Base-by-base conservation (phyloP, 1,284 basidiomycete species). In the Ceratobasidium sp. region DNA sequence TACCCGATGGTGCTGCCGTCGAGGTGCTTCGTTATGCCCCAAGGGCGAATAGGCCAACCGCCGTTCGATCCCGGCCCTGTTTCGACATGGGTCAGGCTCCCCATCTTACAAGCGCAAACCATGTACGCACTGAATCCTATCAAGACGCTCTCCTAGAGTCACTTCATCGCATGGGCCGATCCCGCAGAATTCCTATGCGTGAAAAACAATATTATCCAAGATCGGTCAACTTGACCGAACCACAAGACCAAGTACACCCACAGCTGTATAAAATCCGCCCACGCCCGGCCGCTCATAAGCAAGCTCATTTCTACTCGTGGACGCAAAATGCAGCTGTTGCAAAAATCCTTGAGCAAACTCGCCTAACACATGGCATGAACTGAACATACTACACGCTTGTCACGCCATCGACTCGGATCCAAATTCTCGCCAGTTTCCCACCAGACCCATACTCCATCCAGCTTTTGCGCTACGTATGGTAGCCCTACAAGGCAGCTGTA, bases 201-300 rank as follows among this genome's bases (percentile, higher is more conserved):
- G 50, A 14, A n/a, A 14, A 14, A 50, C 38, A 41, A 41, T 27
- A 57, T 12, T n/a, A 4, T 10, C 27, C 33, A 8, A 41, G 20
- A 20, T 52, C n/a, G 20, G 18, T 23, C 8, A 4, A 52, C 50
- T n/a, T 3, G 50, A 10, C n/a, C 20, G 8, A 52, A 52, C 50
- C 8, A n/a, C 20, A 52, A 52, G 48, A 52, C 41, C 50, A 52
- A 23, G 5, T 7, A 20, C 27, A 46, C 44, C 23, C 38, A 67
- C 65, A 10, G 23, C 30, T 20, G 44, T 67, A 23, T 27, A 67
- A 16, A 67, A 30, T 23, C 65, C 65, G n/a, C 65, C 65, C 44
- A 27, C 20, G 65, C 65, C 54, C 6, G 44, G n/a, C 14, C 10
- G 50, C 6, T 50, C 44, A 10, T 67, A 67, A 46, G 65, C 46